Base-by-base conservation (phyloP, 345 rosid species). In the Diplotaxis tenuifolia region DNA sequence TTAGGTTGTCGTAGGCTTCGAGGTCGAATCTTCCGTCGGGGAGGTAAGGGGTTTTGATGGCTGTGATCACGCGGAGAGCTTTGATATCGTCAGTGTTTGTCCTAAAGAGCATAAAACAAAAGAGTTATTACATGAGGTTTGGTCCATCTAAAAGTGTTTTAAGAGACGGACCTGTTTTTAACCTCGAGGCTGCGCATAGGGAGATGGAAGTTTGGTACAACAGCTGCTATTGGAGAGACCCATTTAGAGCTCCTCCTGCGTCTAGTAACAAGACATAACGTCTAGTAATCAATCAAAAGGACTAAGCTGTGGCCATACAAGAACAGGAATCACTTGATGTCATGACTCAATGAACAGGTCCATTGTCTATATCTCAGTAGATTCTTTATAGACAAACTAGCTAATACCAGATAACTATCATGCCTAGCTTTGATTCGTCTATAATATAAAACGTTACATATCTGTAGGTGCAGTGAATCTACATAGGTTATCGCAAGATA, bases 1-100 rank as follows among this genome's bases (percentile, higher is more conserved):
- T 83, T 47, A 92, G 76, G 58, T 75, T 85, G 54, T 90, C 90
- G 15, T 88, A 92, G 12, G 96, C 91, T 86, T 95, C 94, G 7
- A 92, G 96, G 79, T 95, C 98, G 71, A 92, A 88, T 80, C 96
- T 82, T 27, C 99, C 99, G 70, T 95, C 87, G 0, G 96, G 96
- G 23, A 92, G 79, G 79, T 92, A 95, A 1, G 96, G 98, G 10
- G 98, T 90, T 80, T 95, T 95, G 83, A 90, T 92, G 53, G 98
- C 96, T 63, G 98, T 92, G 53, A 95, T 88, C 79, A 95, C 71
- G 11, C 90, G 80, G 73, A 95, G 84, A 62, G 87, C 62, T 75
- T 88, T 88, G 38, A 92, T 87, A 69, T 85, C 94, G 31, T 87
- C 94, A 2, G 86, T 73, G 10, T 83, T 84, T 36, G 94, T 90